phyloP scores from a whole-genome alignment of 305 asterid species.

The Withania somnifera region DNA sequence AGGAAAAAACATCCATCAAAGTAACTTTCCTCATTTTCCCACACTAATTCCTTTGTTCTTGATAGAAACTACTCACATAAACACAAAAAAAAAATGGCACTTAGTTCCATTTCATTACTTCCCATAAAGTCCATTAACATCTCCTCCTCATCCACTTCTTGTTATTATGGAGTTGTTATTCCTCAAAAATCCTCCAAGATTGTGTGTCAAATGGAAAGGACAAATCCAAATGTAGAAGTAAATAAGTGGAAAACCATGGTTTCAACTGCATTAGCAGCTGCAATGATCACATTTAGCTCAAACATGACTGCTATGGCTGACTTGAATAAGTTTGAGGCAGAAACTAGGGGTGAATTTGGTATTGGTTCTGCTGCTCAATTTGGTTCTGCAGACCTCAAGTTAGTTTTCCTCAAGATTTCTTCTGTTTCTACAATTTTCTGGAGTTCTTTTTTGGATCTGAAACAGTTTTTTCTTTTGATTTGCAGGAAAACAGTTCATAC shows the following conservation, averaged over 20 bases:
- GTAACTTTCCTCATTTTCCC: not conserved
- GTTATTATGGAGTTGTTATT: conserved; percentile 9
- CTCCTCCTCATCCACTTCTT: conserved; percentile 18
- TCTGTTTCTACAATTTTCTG: not conserved
- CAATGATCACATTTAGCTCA: conserved; percentile 44
- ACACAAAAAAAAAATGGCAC: conserved; percentile 41
- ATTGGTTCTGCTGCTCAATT: conserved; percentile 96
- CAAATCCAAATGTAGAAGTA: conserved; percentile 22
- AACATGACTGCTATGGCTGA: conserved; percentile 64
- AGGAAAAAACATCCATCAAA: not conserved
- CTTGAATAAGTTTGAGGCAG: conserved; percentile 82
- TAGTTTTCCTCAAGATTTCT: not conserved
- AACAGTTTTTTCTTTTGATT: not conserved
- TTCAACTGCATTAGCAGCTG: conserved; percentile 69
- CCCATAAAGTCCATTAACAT: conserved; percentile 37
- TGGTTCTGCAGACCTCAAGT: conserved; percentile 92
- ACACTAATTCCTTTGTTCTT: not conserved
- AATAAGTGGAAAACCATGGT: conserved; percentile 53
- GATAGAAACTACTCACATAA: not conserved
- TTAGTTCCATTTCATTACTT: conserved; percentile 41
- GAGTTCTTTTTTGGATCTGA: not conserved
- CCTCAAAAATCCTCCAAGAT: conserved; percentile 29
- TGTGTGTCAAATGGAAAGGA: not conserved
- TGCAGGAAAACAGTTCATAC: conserved; percentile 83
- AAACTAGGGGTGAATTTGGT: conserved; percentile 80